Percentiles rank a stretch among this genome's conserved stretches.
Evolutionary conservation across 2,329 filamentous ascomycete genomes (phyloP).

Genomic region (Metarhizium rileyi): DNA sequence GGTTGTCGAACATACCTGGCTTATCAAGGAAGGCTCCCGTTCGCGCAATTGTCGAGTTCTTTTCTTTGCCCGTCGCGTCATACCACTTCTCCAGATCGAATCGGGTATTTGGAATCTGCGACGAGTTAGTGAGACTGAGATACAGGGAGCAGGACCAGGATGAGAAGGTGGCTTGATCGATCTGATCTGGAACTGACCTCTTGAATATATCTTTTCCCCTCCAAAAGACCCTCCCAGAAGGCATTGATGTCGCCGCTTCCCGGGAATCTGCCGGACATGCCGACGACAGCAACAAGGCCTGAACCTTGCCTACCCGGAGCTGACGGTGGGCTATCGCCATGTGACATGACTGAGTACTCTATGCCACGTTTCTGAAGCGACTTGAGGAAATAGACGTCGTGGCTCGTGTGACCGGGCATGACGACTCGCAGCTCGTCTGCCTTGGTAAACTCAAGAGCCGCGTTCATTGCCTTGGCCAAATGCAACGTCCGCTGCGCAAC

Average conservation of each 20-base stretch:
- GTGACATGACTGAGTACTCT: neutral
- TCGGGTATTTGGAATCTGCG: neutral
- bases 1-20: constrained; percentile 42
- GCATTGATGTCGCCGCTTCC: neutral
- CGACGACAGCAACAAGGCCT: neutral
- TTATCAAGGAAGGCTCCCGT: neutral
- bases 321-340: neutral
- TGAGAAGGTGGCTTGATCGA: neutral
- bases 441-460: neutral
- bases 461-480: neutral
- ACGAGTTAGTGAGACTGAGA: neutral
- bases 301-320: neutral
- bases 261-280: neutral
- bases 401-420: neutral
- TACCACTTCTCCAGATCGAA: neutral
- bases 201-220: neutral
- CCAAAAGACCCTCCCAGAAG: neutral
- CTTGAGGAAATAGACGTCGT: neutral
- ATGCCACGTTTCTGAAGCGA: neutral
- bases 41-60: neutral
- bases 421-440: neutral
- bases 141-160: neutral
- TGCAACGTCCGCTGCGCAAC: neutral
- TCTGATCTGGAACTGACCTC: neutral
- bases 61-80: neutral